Evolutionary conservation across 257 asterid genomes (phyloP), one percentile per base, ranked within the genome.

Genomic region (Petunia secreta): DNA sequence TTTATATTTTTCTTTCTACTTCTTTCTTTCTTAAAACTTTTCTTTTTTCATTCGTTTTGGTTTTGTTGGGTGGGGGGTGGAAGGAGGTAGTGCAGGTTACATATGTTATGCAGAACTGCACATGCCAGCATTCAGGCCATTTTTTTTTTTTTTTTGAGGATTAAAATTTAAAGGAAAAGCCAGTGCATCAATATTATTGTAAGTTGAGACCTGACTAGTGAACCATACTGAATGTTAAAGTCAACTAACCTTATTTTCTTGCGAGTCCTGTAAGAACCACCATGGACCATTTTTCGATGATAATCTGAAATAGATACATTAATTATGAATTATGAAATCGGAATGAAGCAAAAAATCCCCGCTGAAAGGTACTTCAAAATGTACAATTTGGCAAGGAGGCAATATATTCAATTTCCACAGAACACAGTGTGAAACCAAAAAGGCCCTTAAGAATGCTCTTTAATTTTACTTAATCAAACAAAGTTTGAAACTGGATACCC

Each of bases 261-360:
- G 41, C 1, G 25, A 50, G 38, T 85, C 87, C 54, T 85, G 87
- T 80, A 87, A 77, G 87, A 87, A 87, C 89, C 89, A 85, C 90
- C 90, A 87, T 6, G 90, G 90, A 16, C 90, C 90, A 81, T 85
- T 77, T 63, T 80, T 83, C 8, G 83, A 64, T 58, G 82, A 85
- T 74, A 87, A 81, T 80, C 90, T 87, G 88, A 48, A 55, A 76
- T 3, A 13, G 64, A 46, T 37, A 53, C 43, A 63, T 4, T 46
- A 44, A 16, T 65, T 38, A 40, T 16, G 62, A 62, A 6, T 53
- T 25, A 41, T 40, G 3, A 3, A 10, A 50, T 46, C 63, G 44
- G 60, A 55, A 15, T 44, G 25, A 71, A 34, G 44, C 60, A 71
- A 16, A 13, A 25, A 16, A 36, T 54, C 6, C 34, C 50, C 11